Conservation (phyloP, 2,329 filamentous ascomycete genomes). For the Aspergillus hortae region DNA sequence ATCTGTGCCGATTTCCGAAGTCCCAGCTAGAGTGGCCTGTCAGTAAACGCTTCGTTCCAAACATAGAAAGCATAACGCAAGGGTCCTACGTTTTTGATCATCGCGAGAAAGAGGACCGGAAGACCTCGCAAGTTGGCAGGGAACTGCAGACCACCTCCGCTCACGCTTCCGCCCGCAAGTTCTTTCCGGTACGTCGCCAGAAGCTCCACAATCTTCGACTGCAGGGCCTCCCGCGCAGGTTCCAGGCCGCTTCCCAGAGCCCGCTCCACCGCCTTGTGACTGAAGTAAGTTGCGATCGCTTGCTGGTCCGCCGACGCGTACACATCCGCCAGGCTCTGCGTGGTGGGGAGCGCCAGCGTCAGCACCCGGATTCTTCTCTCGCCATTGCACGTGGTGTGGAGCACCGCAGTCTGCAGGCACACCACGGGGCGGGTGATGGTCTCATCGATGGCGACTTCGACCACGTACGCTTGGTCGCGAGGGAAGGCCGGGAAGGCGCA, state of each 20-base stretch:
- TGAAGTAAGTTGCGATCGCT: constrained; percentile 90
- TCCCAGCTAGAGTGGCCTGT: constrained; percentile 52
- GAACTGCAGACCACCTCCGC: constrained; percentile 86
- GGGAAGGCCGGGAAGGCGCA: constrained; percentile 98
- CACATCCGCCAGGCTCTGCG: constrained; percentile 81
- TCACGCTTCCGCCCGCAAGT: constrained; percentile 91
- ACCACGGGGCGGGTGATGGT: constrained; percentile 86
- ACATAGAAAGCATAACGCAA: constrained; percentile 10
- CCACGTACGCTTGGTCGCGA: constrained; percentile 93
- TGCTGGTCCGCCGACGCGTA: constrained; percentile 94
- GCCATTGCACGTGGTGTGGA: constrained; percentile 97
- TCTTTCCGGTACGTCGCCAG: constrained; percentile 96
- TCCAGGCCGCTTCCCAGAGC: constrained; percentile 82
- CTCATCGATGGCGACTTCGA: constrained; percentile 97
- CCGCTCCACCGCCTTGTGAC: constrained; percentile 94
- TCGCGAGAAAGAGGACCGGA: constrained; percentile 82
- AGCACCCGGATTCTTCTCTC: constrained; percentile 92
- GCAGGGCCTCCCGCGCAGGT: constrained; percentile 82
- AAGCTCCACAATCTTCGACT: constrained; percentile 87
- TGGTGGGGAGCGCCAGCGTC: constrained; percentile 89
- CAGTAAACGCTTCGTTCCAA: constrained; percentile 16
- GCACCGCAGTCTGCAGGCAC: constrained; percentile 87
- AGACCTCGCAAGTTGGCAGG: constrained; percentile 86
- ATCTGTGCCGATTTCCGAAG: constrained; percentile 91
- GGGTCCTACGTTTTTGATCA: constrained; percentile 83